Conservation (phyloP, 768 basidiomycete genomes). For the Lactarius sanguifluus region DNA sequence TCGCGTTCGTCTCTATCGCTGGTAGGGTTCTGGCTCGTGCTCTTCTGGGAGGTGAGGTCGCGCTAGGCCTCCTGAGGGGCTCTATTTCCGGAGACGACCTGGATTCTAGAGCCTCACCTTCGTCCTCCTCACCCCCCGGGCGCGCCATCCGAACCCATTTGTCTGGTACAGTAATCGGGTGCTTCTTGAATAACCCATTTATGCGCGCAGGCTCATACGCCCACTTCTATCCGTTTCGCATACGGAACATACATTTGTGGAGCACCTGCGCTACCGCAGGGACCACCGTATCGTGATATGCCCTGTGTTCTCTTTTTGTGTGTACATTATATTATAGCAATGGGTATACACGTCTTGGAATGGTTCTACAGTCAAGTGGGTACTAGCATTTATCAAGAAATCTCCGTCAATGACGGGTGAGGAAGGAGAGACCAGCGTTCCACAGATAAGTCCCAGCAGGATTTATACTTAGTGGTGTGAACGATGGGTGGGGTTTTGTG, state of each 20-base stretch:
- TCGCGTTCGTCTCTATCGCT: conserved; percentile 28
- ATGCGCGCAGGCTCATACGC: conserved; percentile 5
- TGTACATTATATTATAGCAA: neutral
- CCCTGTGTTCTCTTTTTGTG: neutral
- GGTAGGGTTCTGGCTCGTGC: conserved; percentile 41
- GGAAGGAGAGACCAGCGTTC: neutral
- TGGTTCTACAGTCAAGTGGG: neutral
- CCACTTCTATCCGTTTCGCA: neutral
- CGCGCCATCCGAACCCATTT: conserved; percentile 38
- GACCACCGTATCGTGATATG: neutral
- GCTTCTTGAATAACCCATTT: neutral
- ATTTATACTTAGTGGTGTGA: neutral
- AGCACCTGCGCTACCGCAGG: conserved; percentile 7
- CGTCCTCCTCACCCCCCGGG: too few relatives aligned
- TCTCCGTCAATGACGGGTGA: neutral
- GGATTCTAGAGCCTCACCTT: conserved; percentile 40
- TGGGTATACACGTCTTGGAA: conserved; percentile 11
- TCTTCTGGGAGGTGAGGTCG: conserved; percentile 39
- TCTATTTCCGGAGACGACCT: conserved; percentile 30
- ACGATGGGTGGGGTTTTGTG: conserved; percentile 13
- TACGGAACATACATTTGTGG: neutral
- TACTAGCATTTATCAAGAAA: conserved; percentile 2
- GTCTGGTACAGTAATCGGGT: conserved; percentile 36
- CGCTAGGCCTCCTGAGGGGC: conserved; percentile 38
- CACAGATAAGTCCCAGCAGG: neutral